Base-by-base conservation (phyloP, 2,329 filamentous ascomycete species). In the Exserohilum turcica region DNA sequence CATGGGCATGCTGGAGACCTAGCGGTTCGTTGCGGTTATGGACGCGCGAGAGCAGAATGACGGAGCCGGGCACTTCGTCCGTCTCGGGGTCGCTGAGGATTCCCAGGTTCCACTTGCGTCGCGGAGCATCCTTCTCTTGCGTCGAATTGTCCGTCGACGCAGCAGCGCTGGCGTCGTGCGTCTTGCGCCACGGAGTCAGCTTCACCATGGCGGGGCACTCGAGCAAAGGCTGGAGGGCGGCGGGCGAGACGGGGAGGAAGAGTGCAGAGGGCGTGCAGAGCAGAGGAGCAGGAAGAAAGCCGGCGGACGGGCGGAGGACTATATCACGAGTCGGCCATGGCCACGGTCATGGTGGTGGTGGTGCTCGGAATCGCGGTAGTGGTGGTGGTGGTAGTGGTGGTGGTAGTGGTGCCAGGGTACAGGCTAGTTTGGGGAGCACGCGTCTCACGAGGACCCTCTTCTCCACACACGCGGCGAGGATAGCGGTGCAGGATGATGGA, bases 41-140 rank as follows among this genome's bases (percentile, higher is more conserved):
- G 8, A 69, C 73, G 31, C 78, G 76, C 6, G 84, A 83, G 31
- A 87, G 78, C 6, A 87, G 78, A 38, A 87, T 78, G 35, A 87
- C 78, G 12, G 85, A 86, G 46, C 85, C 91, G 61, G 92, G 92
- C 10, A 96, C 92, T 76, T 96, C 90, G 58, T 94, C 89, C 0
- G 92, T 96, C 52, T 87, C 74, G 42, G 79, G 84, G 65, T 94
- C 91, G 67, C 91, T 92, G 59, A 96, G 74, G 21, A 97, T 90
- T n/a, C 92, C 92, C 77, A 96, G 68, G 13, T 78, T 84, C 76
- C 82, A 84, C 40, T 52, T 67, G 35, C 52, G 60, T 15, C 50
- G 53, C 35, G 42, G 42, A 9, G 49, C 27, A 39, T 52, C 45
- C 12, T 48, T 54, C 39, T 59, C 56, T 31, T 56, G 29, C 27